A percentile compares a stretch with the other conserved stretches of the same genome.
Evolutionary conservation across 495 filamentous ascomycete species (phyloP).

Genomic region (Aspergillus homomorphus): DNA sequence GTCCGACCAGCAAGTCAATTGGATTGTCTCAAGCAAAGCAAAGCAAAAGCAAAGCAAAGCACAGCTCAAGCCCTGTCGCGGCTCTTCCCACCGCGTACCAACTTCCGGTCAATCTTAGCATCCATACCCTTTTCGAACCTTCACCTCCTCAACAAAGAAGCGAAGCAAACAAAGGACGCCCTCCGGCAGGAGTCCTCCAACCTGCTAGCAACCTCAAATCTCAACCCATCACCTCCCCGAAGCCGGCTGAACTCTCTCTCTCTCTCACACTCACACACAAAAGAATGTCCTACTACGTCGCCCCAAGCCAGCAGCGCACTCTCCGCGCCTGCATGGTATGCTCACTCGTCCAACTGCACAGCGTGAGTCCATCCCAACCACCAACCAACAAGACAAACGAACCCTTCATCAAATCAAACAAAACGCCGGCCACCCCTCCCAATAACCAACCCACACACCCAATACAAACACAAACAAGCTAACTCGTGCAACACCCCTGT

Average conservation of each 20-base stretch:
- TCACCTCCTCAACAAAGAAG: neutral
- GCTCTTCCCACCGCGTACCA: neutral
- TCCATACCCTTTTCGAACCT: neutral
- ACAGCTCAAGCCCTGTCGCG: neutral
- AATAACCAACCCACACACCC: neutral
- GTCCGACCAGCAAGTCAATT: neutral
- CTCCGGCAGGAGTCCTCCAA: neutral
- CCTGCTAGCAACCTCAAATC: too few relatives aligned
- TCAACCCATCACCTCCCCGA: conserved; percentile 8
- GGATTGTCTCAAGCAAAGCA: neutral
- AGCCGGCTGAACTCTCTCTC: conserved; percentile 11
- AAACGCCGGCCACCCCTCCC: neutral
- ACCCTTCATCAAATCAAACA: too few relatives aligned
- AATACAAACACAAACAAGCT: conserved; percentile 1
- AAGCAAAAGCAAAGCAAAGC: neutral
- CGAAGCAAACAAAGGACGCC: neutral
- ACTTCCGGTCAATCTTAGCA: neutral
- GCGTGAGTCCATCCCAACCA: conserved; percentile 44
- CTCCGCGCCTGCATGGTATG: conserved; percentile 98
- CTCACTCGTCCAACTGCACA: conserved; percentile 79
- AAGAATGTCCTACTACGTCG: conserved; percentile 55
- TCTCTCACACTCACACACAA: neutral
- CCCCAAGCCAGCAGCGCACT: conserved; percentile 67
- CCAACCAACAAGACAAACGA: neutral
- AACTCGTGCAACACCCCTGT: neutral